Conservation (phyloP, 163 green algal genomes). For the Chloromonas sp. region DNA sequence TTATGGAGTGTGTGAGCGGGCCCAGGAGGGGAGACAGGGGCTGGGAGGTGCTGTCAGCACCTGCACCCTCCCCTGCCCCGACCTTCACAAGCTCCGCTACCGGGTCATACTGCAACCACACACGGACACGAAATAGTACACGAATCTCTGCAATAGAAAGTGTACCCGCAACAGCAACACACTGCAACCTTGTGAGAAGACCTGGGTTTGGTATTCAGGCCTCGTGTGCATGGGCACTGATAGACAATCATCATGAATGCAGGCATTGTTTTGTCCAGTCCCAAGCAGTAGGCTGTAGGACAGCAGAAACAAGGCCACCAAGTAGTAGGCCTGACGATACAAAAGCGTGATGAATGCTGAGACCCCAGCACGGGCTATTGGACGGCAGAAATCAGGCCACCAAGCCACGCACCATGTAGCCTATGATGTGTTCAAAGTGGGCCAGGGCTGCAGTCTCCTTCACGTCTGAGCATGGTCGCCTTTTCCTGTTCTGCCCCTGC, state of each 20-base stretch:
- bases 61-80: background rate
- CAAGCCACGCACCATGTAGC: background rate
- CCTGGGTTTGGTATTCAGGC: background rate
- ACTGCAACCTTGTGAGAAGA: background rate
- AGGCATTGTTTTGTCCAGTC: too few relatives aligned
- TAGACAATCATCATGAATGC: too few relatives aligned
- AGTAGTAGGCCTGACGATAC: too few relatives aligned
- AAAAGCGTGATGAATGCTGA: too few relatives aligned
- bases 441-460: background rate
- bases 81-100: conserved; percentile 1
- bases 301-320: too few relatives aligned
- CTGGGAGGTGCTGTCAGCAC: background rate
- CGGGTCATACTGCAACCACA: conserved; percentile 1
- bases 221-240: too few relatives aligned
- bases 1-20: background rate
- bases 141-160: too few relatives aligned
- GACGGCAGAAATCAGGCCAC: background rate
- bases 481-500: background rate
- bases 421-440: background rate
- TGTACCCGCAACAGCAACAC: background rate
- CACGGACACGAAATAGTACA: too few relatives aligned
- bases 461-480: background rate
- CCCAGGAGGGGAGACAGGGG: background rate
- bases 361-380: background rate
- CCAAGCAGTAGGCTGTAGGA: too few relatives aligned